Evolutionary conservation across 495 filamentous ascomycete genomes (phyloP).

Genomic region (Penicillium bovifimosum): DNA sequence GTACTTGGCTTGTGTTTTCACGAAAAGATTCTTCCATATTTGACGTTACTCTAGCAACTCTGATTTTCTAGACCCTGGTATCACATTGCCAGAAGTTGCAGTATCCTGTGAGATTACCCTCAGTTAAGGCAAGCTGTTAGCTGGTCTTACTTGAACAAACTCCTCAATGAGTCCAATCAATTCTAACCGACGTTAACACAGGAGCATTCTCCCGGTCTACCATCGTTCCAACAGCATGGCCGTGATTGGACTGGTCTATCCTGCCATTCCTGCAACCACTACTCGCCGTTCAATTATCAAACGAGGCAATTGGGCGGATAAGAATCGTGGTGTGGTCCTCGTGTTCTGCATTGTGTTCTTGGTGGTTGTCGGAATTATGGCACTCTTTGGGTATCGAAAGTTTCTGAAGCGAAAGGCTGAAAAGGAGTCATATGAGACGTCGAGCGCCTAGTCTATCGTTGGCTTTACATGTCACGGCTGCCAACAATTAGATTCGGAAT

Average conservation of each 20-base stretch:
- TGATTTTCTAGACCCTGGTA: not conserved
- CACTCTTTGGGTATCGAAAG: slow-evolving; percentile 42
- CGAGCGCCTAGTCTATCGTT: not conserved
- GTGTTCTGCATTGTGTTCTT: slow-evolving; percentile 51
- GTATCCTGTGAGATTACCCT: not conserved
- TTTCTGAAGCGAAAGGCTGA: slow-evolving; percentile 33
- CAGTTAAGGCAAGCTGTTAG: too few species aligned
- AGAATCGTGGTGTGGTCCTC: slow-evolving; percentile 47
- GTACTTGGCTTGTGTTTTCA: too few species aligned
- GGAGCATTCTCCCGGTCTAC: not conserved
- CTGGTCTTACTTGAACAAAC: not conserved
- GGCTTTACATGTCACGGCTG: not conserved
- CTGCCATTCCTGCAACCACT: slow-evolving; percentile 12
- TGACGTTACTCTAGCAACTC: too few species aligned
- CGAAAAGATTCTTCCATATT: too few species aligned
- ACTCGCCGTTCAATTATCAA: slow-evolving; percentile 23
- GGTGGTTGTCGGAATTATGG: slow-evolving; percentile 37
- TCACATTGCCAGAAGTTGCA: too few species aligned
- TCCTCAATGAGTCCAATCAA: not conserved
- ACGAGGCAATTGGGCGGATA: slow-evolving; percentile 44
- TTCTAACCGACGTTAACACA: not conserved
- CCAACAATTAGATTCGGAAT: not conserved
- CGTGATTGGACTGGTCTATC: slow-evolving; percentile 26
- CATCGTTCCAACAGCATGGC: slow-evolving; percentile 27
- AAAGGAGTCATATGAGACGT: slow-evolving; percentile 24